phyloP scores from a whole-genome alignment of 2,329 filamentous ascomycete genomes.

The Hymenoscyphus repandus region DNA sequence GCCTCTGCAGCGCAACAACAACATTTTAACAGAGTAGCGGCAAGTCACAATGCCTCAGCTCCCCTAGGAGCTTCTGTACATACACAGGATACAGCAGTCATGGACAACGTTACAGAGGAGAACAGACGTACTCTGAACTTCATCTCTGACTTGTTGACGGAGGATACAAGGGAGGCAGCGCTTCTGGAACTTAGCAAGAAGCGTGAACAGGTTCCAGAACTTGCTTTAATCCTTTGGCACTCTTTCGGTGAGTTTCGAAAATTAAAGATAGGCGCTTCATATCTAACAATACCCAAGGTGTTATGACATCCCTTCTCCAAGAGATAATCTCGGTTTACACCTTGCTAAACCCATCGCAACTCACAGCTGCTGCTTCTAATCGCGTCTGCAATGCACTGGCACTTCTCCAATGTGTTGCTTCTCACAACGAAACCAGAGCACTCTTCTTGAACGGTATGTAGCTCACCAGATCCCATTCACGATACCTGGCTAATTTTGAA shows the following conservation, averaged over 20 bases:
- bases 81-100: constrained; percentile 51
- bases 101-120: constrained; percentile 74
- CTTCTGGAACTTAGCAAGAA: constrained; percentile 97
- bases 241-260: constrained; percentile 72
- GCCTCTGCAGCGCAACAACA: constrained; percentile 35
- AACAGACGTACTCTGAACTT: constrained; percentile 89
- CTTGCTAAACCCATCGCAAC: constrained; percentile 89
- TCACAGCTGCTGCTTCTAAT: constrained; percentile 96
- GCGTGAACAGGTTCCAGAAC: constrained; percentile 92
- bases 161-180: constrained; percentile 80
- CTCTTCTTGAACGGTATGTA: constrained; percentile 83
- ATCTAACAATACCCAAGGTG: constrained; percentile 51
- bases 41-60: constrained; percentile 50
- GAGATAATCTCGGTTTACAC: constrained; percentile 99
- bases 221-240: constrained; percentile 96
- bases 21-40: constrained; percentile 70
- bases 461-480: not conserved
- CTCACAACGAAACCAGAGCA: constrained; percentile 91
- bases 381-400: constrained; percentile 96
- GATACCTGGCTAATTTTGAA: constrained; percentile 14
- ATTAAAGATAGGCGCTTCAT: constrained; percentile 9
- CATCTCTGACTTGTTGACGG: constrained; percentile 86
- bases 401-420: constrained; percentile 92
- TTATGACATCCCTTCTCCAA: constrained; percentile 96
- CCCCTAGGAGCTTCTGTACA: constrained; percentile 39